phyloP scores from a whole-genome alignment of 139 green algal genomes.

The Chlamydomonas applanata region DNA sequence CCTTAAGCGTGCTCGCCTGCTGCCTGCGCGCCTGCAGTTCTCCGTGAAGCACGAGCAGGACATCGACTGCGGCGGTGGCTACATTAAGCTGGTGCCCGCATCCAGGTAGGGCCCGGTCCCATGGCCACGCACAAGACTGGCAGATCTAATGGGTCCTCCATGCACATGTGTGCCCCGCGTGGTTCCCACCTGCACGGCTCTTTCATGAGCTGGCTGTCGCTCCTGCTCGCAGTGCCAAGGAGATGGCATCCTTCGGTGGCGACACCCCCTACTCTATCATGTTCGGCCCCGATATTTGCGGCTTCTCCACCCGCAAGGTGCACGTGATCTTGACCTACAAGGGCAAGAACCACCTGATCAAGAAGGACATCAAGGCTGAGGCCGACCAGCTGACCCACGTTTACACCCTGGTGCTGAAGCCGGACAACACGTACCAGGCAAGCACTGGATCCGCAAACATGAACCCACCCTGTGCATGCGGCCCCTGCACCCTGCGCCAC shows the following conservation, averaged over 20 bases:
- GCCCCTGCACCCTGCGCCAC: no score
- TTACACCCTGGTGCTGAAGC: constrained; percentile 82
- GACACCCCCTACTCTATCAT: constrained; percentile 96
- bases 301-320: constrained; percentile 77
- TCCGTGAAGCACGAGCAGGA: constrained; percentile 88
- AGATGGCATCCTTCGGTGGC: constrained; percentile 76
- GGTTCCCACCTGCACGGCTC: not conserved
- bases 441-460: not conserved
- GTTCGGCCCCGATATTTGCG: constrained; percentile 99
- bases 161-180: not conserved
- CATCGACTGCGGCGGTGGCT: constrained; percentile 88
- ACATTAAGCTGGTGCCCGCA: constrained; percentile 84
- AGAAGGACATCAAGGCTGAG: constrained; percentile 91
- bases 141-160: no score
- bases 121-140: not conserved
- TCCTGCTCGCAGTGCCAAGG: constrained; percentile 43
- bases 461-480: not conserved
- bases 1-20: not conserved
- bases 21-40: constrained; percentile 56
- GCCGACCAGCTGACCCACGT: constrained; percentile 78
- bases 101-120: constrained; percentile 45
- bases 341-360: constrained; percentile 87
- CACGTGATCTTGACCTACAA: constrained; percentile 96
- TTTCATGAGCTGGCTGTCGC: not conserved
- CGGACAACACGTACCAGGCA: constrained; percentile 76